Evolutionary conservation across 176 grass and related monocot species (phyloP).

Genomic region (Raddia guianensis): DNA sequence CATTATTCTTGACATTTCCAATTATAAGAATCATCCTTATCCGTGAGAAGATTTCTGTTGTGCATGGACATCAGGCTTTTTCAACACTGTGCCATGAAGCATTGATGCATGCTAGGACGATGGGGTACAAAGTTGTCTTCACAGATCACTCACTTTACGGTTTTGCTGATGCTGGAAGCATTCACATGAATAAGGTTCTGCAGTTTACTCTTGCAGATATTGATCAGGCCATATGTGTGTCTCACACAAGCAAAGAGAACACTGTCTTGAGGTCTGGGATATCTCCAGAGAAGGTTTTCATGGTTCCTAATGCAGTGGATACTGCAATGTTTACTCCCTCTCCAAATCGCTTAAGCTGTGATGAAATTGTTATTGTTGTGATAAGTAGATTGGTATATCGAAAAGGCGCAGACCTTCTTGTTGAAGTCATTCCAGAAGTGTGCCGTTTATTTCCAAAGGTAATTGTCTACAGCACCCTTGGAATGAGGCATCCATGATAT

Average conservation of each 20-base stretch:
- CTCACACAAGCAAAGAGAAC: conserved; percentile 97
- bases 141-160: conserved; percentile 98
- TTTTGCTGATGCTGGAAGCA: conserved; percentile 91
- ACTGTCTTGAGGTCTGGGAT: conserved; percentile 94
- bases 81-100: conserved; percentile 94
- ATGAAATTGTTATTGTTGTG: conserved; percentile 94
- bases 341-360: conserved; percentile 51
- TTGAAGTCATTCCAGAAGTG: conserved; percentile 96
- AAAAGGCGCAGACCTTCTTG: conserved; percentile 94
- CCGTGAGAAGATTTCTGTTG: conserved; percentile 87
- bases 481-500: conserved; percentile 17
- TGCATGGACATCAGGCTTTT: conserved; percentile 96
- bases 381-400: conserved; percentile 93
- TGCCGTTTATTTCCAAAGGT: conserved; percentile 89
- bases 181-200: conserved; percentile 99
- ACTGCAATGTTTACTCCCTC: conserved; percentile 94
- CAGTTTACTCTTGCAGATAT: conserved; percentile 97
- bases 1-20: conserved; percentile 84
- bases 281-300: conserved; percentile 77
- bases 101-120: conserved; percentile 90
- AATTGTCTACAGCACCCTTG: conserved; percentile 36
- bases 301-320: conserved; percentile 97
- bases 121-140: conserved; percentile 92
- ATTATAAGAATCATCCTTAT: conserved; percentile 79
- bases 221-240: conserved; percentile 92